phyloP scores from a whole-genome alignment of 306 rosid genomes.

The Acacia melanoxylon region DNA sequence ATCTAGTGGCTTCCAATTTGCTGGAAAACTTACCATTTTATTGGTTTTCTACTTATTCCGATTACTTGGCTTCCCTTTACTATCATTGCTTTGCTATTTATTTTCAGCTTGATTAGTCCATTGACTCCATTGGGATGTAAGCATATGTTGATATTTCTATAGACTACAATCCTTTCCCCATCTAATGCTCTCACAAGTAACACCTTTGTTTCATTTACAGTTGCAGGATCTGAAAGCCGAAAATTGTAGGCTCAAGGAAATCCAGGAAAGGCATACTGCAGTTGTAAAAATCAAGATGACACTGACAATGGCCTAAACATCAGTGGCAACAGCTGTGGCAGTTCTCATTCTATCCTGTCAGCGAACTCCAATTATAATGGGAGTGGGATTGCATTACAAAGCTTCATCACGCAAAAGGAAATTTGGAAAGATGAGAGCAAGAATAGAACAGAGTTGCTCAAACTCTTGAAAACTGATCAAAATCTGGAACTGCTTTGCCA shows the following conservation, averaged over 20 bases:
- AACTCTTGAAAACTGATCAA: conserved; percentile 39
- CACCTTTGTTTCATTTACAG: conserved; percentile 41
- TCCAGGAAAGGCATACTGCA: conserved; percentile 56
- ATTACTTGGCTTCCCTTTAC: background rate
- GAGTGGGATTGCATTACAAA: conserved; percentile 43
- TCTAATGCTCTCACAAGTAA: conserved; percentile 5
- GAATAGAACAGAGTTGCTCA: conserved; percentile 40
- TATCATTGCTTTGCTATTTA: conserved; percentile 13
- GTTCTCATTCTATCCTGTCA: conserved; percentile 33
- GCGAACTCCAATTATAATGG: conserved; percentile 45
- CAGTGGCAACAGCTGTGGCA: conserved; percentile 25
- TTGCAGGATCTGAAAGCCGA: conserved; percentile 53
- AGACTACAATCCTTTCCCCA: conserved; percentile 2
- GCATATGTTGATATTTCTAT: background rate
- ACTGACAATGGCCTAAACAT: conserved; percentile 28
- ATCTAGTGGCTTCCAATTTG: background rate
- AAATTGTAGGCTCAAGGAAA: conserved; percentile 61
- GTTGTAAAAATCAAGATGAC: conserved; percentile 38
- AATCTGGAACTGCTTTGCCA: conserved; percentile 13
- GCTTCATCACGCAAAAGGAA: conserved; percentile 42
- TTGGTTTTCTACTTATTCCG: background rate
- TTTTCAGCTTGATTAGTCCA: conserved; percentile 4
- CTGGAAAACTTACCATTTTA: background rate
- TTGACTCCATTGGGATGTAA: conserved; percentile 1
- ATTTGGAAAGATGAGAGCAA: conserved; percentile 39